Evolutionary conservation across 192 early-diverging fungal genomes (phyloP).

Genomic region (Cetraspora pellucida): DNA sequence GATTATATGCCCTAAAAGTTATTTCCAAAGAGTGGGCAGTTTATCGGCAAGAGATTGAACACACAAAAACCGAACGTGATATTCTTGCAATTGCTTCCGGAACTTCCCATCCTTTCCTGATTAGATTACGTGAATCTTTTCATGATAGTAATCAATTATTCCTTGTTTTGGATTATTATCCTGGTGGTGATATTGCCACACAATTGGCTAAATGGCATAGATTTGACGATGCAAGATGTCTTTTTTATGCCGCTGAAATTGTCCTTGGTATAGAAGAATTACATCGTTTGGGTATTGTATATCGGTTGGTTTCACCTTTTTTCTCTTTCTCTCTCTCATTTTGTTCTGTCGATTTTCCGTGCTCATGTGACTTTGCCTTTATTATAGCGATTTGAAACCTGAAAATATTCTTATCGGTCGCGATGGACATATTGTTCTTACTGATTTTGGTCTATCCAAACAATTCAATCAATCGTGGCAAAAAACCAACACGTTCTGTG

Average conservation of each 20-base stretch:
- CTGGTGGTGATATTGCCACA: conserved; percentile 91
- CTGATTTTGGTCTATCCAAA: conserved; percentile 95
- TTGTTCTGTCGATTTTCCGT: too few relatives aligned
- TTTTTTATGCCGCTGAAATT: conserved; percentile 90
- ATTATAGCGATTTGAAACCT: conserved; percentile 73
- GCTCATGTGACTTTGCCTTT: not conserved
- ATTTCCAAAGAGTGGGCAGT: conserved; percentile 66
- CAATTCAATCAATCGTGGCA: conserved; percentile 49
- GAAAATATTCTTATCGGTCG: conserved; percentile 73
- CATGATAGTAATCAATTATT: conserved; percentile 86
- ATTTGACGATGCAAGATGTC: conserved; percentile 70
- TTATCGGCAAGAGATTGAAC: conserved; percentile 74
- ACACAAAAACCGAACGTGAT: conserved; percentile 83
- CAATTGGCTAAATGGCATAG: conserved; percentile 64
- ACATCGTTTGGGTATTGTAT: conserved; percentile 86
- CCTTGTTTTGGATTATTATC: conserved; percentile 87
- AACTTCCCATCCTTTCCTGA: conserved; percentile 88
- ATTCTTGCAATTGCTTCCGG: conserved; percentile 71
- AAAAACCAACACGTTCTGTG: conserved; percentile 71
- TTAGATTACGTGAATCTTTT: conserved; percentile 87
- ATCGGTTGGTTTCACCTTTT: conserved; percentile 46
- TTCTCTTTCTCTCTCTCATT: not conserved
- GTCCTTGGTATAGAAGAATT: conserved; percentile 85
- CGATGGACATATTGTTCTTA: conserved; percentile 86
- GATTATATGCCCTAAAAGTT: conserved; percentile 56